Base-by-base conservation (phyloP, 257 asterid species). In the Solanum virginianum region DNA sequence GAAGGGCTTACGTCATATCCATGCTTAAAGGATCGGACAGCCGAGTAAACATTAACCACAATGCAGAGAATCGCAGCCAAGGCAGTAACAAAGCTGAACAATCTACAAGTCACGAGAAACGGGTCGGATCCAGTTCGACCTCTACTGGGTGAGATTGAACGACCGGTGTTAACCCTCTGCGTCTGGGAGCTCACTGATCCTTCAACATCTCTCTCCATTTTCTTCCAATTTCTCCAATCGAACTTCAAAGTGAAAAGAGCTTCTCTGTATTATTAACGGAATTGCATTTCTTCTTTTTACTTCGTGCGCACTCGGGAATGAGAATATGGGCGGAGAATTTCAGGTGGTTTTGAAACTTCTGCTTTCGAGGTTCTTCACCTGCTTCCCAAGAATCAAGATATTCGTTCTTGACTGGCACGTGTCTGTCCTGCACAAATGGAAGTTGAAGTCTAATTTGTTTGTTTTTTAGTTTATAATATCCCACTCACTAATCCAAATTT, bases 11-110 rank as follows among this genome's bases (percentile, higher is more conserved):
- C 99, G 90, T 95, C 99, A 62, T 91, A 91, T 87, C 90, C 97
- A 87, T 92, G 47, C 88, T 69, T 90, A 92, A 95, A 96, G 65
- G 99, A 96, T 79, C 91, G 90, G 84, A 94, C 90, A 72, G 99
- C 98, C n/a, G 98, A 89, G 89, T 94, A 90, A 60, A 94, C 88
- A 87, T 96, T 96, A 45, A 95, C 97, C 20, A 89, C 92, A 88
- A 95, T 92, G 92, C 99, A 95, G 80, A 96, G 93, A 72, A 94
- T 87, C 55, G 94, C 96, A 47, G 98, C 93, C 56, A 92, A 9
- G 8, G 97, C 85, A 70, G 99, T 96, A 62, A 95, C 41, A 86
- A 96, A 47, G 88, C 95, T 90, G 94, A 96, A 95, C 84, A 89
- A 66, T 79, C 97, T 87, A 77, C 99, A 96, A 24, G 92, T 53